A percentile compares a stretch with the other conserved stretches of the same genome.
These are phyloP conservation scores for Lipomyces spencermartinsiae DNA, from an alignment of 805 yeast species.

Conservation along the genomic window DNA sequence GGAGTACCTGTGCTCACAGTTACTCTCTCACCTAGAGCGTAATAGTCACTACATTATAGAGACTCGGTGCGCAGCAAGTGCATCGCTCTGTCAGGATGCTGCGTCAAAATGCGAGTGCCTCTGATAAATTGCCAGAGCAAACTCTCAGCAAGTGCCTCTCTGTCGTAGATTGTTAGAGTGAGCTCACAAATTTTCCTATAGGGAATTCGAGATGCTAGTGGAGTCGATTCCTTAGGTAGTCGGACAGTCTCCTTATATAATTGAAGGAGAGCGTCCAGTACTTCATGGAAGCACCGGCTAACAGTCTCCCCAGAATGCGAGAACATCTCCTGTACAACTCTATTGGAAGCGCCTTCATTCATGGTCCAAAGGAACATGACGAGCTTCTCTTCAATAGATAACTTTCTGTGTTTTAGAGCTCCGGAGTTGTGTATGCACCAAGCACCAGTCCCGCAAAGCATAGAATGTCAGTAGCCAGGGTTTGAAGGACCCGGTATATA, in stretches of 20 bases:
- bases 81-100: too few relatives aligned
- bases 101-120: too few relatives aligned
- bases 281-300: conserved; percentile 1
- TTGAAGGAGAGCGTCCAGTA: not conserved
- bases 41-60: too few relatives aligned
- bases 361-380: not conserved
- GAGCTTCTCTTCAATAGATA: conserved; percentile 1
- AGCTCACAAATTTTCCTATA: too few relatives aligned
- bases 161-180: too few relatives aligned
- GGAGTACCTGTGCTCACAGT: too few relatives aligned
- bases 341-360: conserved; percentile 1
- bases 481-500: conserved; percentile 1
- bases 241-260: not conserved
- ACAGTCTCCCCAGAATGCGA: not conserved
- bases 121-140: too few relatives aligned
- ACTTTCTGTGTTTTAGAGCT: not conserved
- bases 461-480: not conserved
- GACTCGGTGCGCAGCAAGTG: too few relatives aligned
- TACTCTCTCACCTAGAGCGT: too few relatives aligned
- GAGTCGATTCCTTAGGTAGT: not conserved
- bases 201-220: conserved; percentile 2
- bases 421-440: not conserved
- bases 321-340: not conserved
- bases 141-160: too few relatives aligned
- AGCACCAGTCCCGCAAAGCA: not conserved